Evolutionary conservation across 768 basidiomycete species (phyloP).

Genomic region (Leccinellum rugosiceps): DNA sequence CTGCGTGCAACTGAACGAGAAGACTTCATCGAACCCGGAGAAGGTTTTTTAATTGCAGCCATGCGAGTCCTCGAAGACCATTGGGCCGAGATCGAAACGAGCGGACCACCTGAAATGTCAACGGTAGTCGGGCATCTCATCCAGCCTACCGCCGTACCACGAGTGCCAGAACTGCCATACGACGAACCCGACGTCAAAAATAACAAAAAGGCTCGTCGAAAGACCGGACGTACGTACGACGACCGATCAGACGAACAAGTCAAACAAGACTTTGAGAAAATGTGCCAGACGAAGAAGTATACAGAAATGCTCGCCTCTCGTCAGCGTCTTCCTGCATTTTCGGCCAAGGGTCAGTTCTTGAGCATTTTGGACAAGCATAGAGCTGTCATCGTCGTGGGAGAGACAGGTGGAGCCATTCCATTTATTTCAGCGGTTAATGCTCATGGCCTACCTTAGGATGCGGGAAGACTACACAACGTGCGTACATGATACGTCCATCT

Average conservation of each 20-base stretch:
- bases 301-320: slow-evolving; percentile 52
- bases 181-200: slow-evolving; percentile 1
- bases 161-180: slow-evolving; percentile 14
- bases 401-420: slow-evolving; percentile 57
- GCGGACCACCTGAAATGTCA: slow-evolving; percentile 75
- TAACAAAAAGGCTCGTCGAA: neutral
- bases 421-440: neutral
- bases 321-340: slow-evolving; percentile 72
- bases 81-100: slow-evolving; percentile 62
- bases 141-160: slow-evolving; percentile 10
- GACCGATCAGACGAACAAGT: slow-evolving; percentile 47
- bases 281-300: slow-evolving; percentile 49
- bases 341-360: slow-evolving; percentile 62
- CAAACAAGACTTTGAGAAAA: slow-evolving; percentile 47
- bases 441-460: slow-evolving; percentile 48
- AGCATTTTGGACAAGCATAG: slow-evolving; percentile 51
- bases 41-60: slow-evolving; percentile 69
- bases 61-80: slow-evolving; percentile 69
- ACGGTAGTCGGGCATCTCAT: slow-evolving; percentile 47
- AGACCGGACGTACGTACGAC: slow-evolving; percentile 29
- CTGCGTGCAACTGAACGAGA: slow-evolving; percentile 52
- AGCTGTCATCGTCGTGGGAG: slow-evolving; percentile 84
- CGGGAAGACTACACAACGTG: slow-evolving; percentile 89
- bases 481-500: slow-evolving; percentile 11
- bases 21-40: slow-evolving; percentile 59